These are phyloP conservation scores for Entelexis paramagnoliae DNA, from an alignment of 1,139 yeast genomes.

Conservation along the genomic window DNA sequence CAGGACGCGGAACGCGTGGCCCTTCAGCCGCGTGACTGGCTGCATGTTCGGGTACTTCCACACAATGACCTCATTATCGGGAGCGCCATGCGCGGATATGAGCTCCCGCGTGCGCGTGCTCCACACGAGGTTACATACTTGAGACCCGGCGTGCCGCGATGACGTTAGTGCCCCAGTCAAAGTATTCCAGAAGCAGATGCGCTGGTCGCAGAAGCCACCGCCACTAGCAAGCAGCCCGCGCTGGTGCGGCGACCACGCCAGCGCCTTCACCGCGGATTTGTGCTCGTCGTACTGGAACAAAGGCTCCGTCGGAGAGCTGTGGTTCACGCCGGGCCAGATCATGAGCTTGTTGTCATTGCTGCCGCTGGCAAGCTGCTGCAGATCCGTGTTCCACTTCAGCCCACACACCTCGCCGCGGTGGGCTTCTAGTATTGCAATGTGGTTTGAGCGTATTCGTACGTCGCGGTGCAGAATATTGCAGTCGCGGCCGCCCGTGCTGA, in stretches of 20 bases:
- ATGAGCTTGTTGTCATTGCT: constrained; percentile 73
- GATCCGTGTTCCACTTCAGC: constrained; percentile 82
- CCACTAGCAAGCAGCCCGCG: constrained; percentile 90
- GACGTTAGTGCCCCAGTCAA: constrained; percentile 60
- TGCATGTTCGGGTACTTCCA: constrained; percentile 95
- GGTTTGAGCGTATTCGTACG: constrained; percentile 80
- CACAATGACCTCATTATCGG: constrained; percentile 78
- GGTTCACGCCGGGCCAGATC: constrained; percentile 64
- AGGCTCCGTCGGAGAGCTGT: constrained; percentile 36
- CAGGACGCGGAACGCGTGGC: constrained; percentile 86
- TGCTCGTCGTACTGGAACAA: constrained; percentile 70
- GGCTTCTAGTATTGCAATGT: constrained; percentile 53
- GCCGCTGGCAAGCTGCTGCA: constrained; percentile 65
- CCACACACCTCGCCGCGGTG: constrained; percentile 98
- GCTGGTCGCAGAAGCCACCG: constrained; percentile 93
- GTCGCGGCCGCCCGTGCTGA: constrained; percentile 84
- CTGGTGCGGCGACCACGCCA: constrained; percentile 97
- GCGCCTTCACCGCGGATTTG: constrained; percentile 86
- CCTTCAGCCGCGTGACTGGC: constrained; percentile 85
- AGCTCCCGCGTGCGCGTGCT: constrained; percentile 82
- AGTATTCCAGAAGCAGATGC: constrained; percentile 88
- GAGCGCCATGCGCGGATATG: constrained; percentile 91
- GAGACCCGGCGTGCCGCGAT: constrained; percentile 89
- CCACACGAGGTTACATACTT: constrained; percentile 92
- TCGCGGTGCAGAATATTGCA: constrained; percentile 78